These are phyloP conservation scores for Aspergillus awamori DNA, from an alignment of 2,329 filamentous ascomycete genomes.

Conservation along the genomic window DNA sequence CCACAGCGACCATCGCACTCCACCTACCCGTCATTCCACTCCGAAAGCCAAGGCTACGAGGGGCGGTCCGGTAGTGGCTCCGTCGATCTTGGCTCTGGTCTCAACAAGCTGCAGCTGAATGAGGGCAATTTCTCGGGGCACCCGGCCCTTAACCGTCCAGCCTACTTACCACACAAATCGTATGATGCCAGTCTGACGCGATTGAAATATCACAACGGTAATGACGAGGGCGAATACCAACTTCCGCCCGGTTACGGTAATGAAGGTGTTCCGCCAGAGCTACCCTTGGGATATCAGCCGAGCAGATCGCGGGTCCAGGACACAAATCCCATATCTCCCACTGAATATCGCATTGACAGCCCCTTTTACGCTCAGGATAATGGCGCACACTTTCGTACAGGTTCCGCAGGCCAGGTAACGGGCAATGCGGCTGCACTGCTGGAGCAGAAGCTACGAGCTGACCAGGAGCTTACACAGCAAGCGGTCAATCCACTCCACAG, in stretches of 20 bases:
- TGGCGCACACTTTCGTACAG: slow-evolving; percentile 49
- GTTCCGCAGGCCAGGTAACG: slow-evolving; percentile 46
- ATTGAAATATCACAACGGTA: slow-evolving; percentile 43
- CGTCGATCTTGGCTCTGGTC: slow-evolving; percentile 34
- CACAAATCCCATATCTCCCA: slow-evolving; percentile 50
- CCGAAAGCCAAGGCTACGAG: slow-evolving; percentile 40
- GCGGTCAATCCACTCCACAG: slow-evolving; percentile 33
- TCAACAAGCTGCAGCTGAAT: slow-evolving; percentile 42
- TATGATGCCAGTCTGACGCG: slow-evolving; percentile 52
- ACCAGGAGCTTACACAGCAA: slow-evolving; percentile 38
- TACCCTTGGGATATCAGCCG: slow-evolving; percentile 41
- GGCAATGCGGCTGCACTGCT: slow-evolving; percentile 50
- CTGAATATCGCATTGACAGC: slow-evolving; percentile 50
- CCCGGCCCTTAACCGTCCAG: slow-evolving; percentile 29
- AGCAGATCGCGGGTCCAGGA: slow-evolving; percentile 46
- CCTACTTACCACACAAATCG: slow-evolving; percentile 39
- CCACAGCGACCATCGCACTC: slow-evolving; percentile 41
- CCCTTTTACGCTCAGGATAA: slow-evolving; percentile 52
- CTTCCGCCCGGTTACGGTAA: slow-evolving; percentile 27
- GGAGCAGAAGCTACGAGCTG: slow-evolving; percentile 54
- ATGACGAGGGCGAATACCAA: slow-evolving; percentile 36
- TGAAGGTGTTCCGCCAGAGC: slow-evolving; percentile 32
- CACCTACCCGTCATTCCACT: slow-evolving; percentile 43
- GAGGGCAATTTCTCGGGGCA: slow-evolving; percentile 41
- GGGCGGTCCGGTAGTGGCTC: slow-evolving; percentile 32